Conservation (phyloP, 352 stramenopile species). For the Globisporangium paddicum region DNA sequence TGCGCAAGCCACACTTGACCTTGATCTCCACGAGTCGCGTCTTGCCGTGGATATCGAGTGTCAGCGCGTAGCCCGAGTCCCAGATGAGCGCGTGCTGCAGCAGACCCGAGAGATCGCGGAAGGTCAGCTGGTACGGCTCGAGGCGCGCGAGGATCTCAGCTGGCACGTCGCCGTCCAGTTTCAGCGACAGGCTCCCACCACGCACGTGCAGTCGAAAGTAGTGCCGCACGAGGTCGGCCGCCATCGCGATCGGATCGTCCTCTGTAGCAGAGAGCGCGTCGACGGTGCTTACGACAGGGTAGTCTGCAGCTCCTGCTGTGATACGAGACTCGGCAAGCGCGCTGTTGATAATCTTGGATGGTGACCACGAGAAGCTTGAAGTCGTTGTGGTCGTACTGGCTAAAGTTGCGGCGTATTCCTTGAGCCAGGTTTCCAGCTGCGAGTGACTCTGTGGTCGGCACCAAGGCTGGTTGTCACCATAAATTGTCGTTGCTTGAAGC, state of each 20-base stretch:
- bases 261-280: background rate
- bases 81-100: constrained; percentile 48
- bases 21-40: constrained; percentile 17
- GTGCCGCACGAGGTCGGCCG: background rate
- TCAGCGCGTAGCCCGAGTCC: constrained; percentile 31
- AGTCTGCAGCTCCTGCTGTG: background rate
- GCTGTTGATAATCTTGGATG: constrained; percentile 4
- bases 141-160: constrained; percentile 20
- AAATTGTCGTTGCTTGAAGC: background rate
- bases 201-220: constrained; percentile 4
- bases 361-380: background rate
- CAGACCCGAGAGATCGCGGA: constrained; percentile 23
- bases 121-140: constrained; percentile 8
- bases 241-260: background rate
- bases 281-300: background rate
- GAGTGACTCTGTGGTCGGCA: background rate
- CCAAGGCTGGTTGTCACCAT: background rate
- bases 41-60: constrained; percentile 7
- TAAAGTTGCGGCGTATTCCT: background rate
- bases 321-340: constrained; percentile 3
- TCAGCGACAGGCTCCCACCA: background rate
- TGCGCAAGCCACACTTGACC: constrained; percentile 21
- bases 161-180: constrained; percentile 24
- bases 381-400: background rate
- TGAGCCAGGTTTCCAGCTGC: background rate